Evolutionary conservation across 179 eudicot species (phyloP).

Genomic region (Spergularia azorica): DNA sequence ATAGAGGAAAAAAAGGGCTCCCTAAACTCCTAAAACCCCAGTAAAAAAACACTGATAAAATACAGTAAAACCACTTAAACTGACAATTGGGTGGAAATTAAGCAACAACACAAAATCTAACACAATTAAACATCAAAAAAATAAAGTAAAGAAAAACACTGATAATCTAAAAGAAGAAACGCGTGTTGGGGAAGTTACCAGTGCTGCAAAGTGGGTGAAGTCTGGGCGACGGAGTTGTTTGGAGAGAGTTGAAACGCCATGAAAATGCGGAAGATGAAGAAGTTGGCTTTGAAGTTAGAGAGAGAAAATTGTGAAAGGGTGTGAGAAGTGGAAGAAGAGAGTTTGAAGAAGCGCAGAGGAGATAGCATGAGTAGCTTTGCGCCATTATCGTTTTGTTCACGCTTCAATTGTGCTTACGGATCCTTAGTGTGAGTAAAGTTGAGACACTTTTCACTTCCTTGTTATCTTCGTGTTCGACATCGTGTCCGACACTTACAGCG

Average conservation of each 20-base stretch:
- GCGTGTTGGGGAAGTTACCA: conserved; percentile 7
- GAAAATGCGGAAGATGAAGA: neutral
- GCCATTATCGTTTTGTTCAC: conserved; percentile 16
- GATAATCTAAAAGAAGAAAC: neutral
- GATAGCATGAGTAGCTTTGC: conserved; percentile 38
- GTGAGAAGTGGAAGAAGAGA: conserved; percentile 21
- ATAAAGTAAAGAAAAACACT: no score
- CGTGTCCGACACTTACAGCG: no score
- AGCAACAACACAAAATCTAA: neutral
- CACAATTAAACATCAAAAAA: neutral
- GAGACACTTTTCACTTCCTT: no score
- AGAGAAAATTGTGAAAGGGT: conserved; percentile 14
- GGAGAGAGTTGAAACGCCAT: conserved; percentile 2
- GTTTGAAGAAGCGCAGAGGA: conserved; percentile 32
- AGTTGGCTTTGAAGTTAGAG: neutral
- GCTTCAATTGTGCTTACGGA: no score
- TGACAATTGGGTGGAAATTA: neutral
- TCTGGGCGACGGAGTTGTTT: conserved; percentile 18
- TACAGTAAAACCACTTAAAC: neutral
- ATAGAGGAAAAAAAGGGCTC: neutral
- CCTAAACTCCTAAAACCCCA: neutral
- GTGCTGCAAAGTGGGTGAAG: conserved; percentile 9
- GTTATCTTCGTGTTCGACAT: no score
- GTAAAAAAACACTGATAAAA: neutral
- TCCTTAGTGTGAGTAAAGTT: no score